Conservation (phyloP, 2,329 filamentous ascomycete genomes). For the Juglanconis sp. region DNA sequence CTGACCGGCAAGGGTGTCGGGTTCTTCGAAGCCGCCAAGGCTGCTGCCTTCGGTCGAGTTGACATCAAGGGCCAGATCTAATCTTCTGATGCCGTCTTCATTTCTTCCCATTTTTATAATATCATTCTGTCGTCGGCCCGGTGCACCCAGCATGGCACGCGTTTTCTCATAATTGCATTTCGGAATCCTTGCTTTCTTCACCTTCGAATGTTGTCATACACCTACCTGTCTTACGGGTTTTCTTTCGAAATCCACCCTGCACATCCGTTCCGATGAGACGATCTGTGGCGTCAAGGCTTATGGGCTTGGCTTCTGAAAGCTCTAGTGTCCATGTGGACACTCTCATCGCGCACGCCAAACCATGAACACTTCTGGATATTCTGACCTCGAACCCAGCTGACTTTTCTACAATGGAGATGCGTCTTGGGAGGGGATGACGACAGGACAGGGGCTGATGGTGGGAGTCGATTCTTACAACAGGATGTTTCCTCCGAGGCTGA, state of each 20-base stretch:
- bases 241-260: background rate
- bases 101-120: constrained; percentile 7
- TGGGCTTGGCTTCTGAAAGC: background rate
- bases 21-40: constrained; percentile 71
- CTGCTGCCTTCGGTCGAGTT: constrained; percentile 76
- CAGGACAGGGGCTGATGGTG: background rate
- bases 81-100: constrained; percentile 27
- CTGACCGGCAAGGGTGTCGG: constrained; percentile 68
- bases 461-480: background rate
- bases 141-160: background rate
- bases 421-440: background rate
- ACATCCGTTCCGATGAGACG: background rate
- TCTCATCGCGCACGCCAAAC: background rate
- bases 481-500: background rate
- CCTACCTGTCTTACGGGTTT: background rate
- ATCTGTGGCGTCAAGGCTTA: background rate
- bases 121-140: background rate
- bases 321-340: background rate
- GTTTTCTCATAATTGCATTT: constrained; percentile 2
- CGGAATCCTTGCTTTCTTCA: background rate
- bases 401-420: background rate
- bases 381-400: background rate
- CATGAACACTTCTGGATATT: background rate
- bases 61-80: constrained; percentile 98
- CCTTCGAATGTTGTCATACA: background rate